phyloP scores from a whole-genome alignment of 2,329 filamentous ascomycete genomes.

The Sporothrix pseudoabietina region DNA sequence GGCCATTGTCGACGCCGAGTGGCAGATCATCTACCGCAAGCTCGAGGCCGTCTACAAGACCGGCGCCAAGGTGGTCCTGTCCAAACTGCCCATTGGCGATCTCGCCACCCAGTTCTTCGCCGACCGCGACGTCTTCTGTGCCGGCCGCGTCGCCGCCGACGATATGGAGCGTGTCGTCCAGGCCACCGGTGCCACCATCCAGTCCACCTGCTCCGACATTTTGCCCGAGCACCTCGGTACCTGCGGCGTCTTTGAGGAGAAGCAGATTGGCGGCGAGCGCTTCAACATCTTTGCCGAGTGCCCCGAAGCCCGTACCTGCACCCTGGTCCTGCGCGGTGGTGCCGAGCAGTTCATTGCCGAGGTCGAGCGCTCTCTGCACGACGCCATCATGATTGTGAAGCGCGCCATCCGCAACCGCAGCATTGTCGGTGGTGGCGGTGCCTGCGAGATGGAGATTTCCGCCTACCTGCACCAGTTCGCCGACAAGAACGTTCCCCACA shows the following conservation, averaged over 20 bases:
- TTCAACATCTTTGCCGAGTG: constrained; percentile 99
- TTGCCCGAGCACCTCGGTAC: constrained; percentile 84
- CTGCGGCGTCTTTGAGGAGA: constrained; percentile 89
- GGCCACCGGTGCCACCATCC: constrained; percentile 86
- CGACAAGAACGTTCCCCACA: constrained; percentile 88
- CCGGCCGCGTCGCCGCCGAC: constrained; percentile 84
- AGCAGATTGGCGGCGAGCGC: constrained; percentile 93
- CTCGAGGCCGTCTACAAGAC: constrained; percentile 92
- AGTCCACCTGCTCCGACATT: constrained; percentile 97
- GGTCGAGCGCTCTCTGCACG: constrained; percentile 94
- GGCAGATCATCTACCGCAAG: constrained; percentile 99
- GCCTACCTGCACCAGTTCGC: constrained; percentile 91
- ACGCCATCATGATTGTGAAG: constrained; percentile 99
- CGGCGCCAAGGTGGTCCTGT: constrained; percentile 94
- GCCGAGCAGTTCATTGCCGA: constrained; percentile 99
- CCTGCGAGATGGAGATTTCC: constrained; percentile 94
- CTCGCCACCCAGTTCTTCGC: constrained; percentile 97
- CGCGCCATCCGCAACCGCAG: constrained; percentile 91
- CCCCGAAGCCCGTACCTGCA: constrained; percentile 94
- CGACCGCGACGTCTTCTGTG: constrained; percentile 97
- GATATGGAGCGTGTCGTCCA: constrained; percentile 96
- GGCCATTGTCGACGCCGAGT: constrained; percentile 97
- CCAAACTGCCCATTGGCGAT: constrained; percentile 96
- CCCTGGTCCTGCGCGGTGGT: constrained; percentile 88
- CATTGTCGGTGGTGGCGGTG: constrained; percentile 94